Evolutionary conservation across 2,329 filamentous ascomycete genomes (phyloP).

Genomic region (Didymella pomorum): DNA sequence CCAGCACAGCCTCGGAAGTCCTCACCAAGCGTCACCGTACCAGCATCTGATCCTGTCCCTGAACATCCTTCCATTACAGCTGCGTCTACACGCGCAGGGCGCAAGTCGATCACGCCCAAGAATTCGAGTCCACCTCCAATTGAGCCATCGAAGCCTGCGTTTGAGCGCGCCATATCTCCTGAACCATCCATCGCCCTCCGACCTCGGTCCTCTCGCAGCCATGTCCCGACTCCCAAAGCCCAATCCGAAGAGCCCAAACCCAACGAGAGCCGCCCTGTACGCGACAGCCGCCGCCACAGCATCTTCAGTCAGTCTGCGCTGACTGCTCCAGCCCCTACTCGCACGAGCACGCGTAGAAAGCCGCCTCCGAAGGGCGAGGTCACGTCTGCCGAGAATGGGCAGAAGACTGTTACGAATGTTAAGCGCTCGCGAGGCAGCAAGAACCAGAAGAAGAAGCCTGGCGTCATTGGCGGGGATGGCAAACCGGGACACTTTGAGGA

Average conservation of each 20-base stretch:
- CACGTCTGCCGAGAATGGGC: constrained; percentile 66
- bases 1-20: constrained; percentile 28
- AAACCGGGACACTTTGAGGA: constrained; percentile 18
- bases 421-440: constrained; percentile 65
- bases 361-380: constrained; percentile 78
- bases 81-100: constrained; percentile 45
- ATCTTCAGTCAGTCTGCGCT: constrained; percentile 54
- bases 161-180: constrained; percentile 24
- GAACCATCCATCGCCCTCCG: constrained; percentile 31
- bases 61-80: constrained; percentile 35
- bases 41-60: constrained; percentile 14
- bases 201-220: constrained; percentile 51
- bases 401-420: constrained; percentile 72
- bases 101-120: constrained; percentile 45
- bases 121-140: constrained; percentile 32
- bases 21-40: constrained; percentile 1
- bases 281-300: constrained; percentile 55
- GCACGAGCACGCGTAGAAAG: constrained; percentile 64
- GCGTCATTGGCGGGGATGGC: background rate
- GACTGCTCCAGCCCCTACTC: constrained; percentile 46
- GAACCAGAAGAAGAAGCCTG: constrained; percentile 58
- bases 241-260: constrained; percentile 58
- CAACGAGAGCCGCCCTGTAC: constrained; percentile 47
- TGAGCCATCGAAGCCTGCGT: constrained; percentile 29
- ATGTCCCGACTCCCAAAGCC: constrained; percentile 53